Base-by-base conservation (phyloP, 768 basidiomycete species). In the Cystobasidium onofrii region DNA sequence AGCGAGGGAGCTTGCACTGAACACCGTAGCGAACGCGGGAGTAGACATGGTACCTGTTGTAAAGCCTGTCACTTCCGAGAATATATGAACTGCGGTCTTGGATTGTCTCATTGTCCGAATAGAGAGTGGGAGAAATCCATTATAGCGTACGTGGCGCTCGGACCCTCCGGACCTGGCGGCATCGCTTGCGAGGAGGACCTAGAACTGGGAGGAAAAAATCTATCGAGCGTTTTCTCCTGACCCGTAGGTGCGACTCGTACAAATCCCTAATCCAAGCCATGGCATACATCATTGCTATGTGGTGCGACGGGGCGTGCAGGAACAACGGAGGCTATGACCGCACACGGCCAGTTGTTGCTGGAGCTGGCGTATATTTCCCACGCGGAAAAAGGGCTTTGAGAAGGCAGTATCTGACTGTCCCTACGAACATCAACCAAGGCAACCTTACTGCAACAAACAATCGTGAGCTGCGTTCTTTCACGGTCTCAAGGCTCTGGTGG, bases 11-110 rank as follows among this genome's bases (percentile, higher is more conserved):
- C 31, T 39, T 33, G 57, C 57, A n/a, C 17, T 39, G 25, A 39
- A 61, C 17, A 61, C 57, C 20, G 9, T 61, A 2, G 57, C 57
- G 4, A 61, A 39, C 17, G 31, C 29, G 4, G 57, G 57, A 61
- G 57, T 61, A 33, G 57, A 61, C 25, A 61, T 61, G 3, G 57
- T 61, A 9, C 57, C 10, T n/a, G 57, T 61, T 61, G 57, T 61
- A 15, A 9, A 29, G 17, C 25, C 57, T 7, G 57, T 61, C 39
- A 39, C 15, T 15, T 39, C 6, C 6, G 15, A 39, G 39, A 6
- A 39, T 39, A 15, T 39, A 6, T 39, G 39, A 6, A 39, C 39
- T 15, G 39, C 15, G 39, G 15, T 39, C 6, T 6, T 39, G 39
- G 39, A n/a, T 15, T 6, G 39, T 15, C 15, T 39, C 39, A 39